phyloP scores from a whole-genome alignment of 176 grass and related monocot genomes.

The Musa schizocarpa region DNA sequence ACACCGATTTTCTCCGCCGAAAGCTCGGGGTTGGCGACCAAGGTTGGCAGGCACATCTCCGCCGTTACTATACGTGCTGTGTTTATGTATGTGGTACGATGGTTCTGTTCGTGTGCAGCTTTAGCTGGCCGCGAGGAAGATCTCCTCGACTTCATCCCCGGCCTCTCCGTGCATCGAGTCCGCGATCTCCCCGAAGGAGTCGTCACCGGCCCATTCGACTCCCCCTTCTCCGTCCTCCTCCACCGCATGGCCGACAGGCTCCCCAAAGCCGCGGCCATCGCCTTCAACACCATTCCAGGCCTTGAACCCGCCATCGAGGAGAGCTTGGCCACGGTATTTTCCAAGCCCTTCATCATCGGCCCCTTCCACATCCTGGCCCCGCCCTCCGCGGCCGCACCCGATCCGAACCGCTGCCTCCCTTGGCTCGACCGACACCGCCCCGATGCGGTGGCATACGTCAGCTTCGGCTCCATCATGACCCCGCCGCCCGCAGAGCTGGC shows the following conservation, averaged over 20 bases:
- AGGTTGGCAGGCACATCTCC: background rate
- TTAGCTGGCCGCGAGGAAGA: background rate
- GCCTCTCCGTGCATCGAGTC: conserved; percentile 17
- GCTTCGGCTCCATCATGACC: background rate
- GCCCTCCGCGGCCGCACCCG: background rate
- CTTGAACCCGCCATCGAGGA: conserved; percentile 9
- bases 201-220: background rate
- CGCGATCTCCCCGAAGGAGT: conserved; percentile 25
- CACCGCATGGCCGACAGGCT: conserved; percentile 11
- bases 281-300: conserved; percentile 17
- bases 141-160: conserved; percentile 17
- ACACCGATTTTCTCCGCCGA: conserved; percentile 18
- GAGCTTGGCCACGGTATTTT: background rate
- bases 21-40: conserved; percentile 17
- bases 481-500: background rate
- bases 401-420: background rate
- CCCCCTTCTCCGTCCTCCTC: conserved; percentile 3
- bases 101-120: no score
- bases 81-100: background rate
- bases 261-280: conserved; percentile 6
- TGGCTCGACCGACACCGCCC: conserved; percentile 25
- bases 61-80: no score
- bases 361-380: conserved; percentile 19
- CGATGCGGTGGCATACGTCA: conserved; percentile 35
- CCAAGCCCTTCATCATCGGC: conserved; percentile 1